Conservation (phyloP, 805 yeast species). For the Saccharomyces jurei region DNA sequence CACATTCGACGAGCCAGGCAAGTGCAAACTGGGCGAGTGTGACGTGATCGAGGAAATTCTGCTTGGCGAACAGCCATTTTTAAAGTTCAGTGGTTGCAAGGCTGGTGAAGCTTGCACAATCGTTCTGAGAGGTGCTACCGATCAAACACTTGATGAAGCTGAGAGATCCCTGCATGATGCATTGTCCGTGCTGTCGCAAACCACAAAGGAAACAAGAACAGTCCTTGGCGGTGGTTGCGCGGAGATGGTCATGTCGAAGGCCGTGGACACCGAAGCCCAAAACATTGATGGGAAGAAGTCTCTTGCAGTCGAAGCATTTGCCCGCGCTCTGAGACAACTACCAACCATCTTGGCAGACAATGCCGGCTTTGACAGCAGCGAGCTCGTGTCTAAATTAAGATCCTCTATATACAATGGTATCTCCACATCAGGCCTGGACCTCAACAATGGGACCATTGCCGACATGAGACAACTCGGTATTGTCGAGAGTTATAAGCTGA, state of each 20-base stretch:
- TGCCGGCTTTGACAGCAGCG: slow-evolving; percentile 93
- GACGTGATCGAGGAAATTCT: slow-evolving; percentile 83
- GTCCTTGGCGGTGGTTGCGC: slow-evolving; percentile 93
- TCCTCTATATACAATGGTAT: slow-evolving; percentile 81
- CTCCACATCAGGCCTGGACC: slow-evolving; percentile 84
- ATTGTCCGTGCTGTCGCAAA: slow-evolving; percentile 86
- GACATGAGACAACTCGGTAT: slow-evolving; percentile 93
- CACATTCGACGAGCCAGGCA: slow-evolving; percentile 87
- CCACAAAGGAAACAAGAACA: slow-evolving; percentile 85
- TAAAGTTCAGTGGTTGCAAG: slow-evolving; percentile 90
- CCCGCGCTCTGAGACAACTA: slow-evolving; percentile 84
- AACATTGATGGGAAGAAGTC: slow-evolving; percentile 89
- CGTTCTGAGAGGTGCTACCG: slow-evolving; percentile 94
- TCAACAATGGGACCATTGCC: slow-evolving; percentile 74
- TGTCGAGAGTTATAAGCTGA: slow-evolving; percentile 87
- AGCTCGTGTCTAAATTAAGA: slow-evolving; percentile 81
- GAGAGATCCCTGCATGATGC: slow-evolving; percentile 97
- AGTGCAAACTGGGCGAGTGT: slow-evolving; percentile 80
- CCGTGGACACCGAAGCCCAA: slow-evolving; percentile 88
- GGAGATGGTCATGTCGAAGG: slow-evolving; percentile 94
- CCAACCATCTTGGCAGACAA: slow-evolving; percentile 95
- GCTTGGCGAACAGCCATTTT: slow-evolving; percentile 86
- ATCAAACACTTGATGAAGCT: slow-evolving; percentile 91
- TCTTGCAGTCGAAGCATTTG: slow-evolving; percentile 89
- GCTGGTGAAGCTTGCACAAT: slow-evolving; percentile 95